phyloP scores from a whole-genome alignment of 768 basidiomycete species.

The Agaricus blazei region DNA sequence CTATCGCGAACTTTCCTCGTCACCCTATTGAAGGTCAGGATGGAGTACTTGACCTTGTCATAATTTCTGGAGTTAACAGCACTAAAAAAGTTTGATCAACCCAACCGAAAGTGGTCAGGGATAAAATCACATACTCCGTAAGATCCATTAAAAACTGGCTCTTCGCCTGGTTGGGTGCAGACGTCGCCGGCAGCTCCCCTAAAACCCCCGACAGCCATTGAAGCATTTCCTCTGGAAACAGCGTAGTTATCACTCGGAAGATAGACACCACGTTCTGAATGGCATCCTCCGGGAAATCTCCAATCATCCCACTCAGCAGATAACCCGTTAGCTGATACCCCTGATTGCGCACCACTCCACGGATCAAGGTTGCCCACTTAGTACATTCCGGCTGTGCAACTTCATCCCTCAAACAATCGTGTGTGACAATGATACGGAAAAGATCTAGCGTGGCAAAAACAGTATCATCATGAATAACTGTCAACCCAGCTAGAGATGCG shows the following conservation, averaged over 20 bases:
- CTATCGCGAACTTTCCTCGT: conserved; percentile 73
- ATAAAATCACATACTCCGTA: conserved; percentile 50
- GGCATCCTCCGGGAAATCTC: conserved; percentile 86
- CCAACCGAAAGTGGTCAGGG: conserved; percentile 5
- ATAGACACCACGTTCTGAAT: conserved; percentile 70
- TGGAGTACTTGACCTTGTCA: conserved; percentile 80
- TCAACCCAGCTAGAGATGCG: conserved; percentile 71
- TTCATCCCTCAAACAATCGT: conserved; percentile 51
- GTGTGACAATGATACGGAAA: conserved; percentile 68
- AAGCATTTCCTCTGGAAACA: conserved; percentile 68
- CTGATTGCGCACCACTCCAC: conserved; percentile 57
- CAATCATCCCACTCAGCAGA: conserved; percentile 73
- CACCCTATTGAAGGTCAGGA: conserved; percentile 64
- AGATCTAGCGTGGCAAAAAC: conserved; percentile 80
- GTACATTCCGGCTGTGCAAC: conserved; percentile 38
- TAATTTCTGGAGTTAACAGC: conserved; percentile 59
- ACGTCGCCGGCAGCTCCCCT: conserved; percentile 58
- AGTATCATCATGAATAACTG: conserved; percentile 78
- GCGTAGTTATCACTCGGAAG: conserved; percentile 58
- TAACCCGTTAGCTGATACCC: conserved; percentile 67
- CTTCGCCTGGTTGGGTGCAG: conserved; percentile 62
- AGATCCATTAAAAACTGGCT: conserved; percentile 70
- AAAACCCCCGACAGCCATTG: conserved; percentile 71
- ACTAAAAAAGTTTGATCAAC: conserved; percentile 31
- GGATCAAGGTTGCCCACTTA: conserved; percentile 59